Base-by-base conservation (phyloP, 192 early-diverging fungal species). In the Backusella westeae region DNA sequence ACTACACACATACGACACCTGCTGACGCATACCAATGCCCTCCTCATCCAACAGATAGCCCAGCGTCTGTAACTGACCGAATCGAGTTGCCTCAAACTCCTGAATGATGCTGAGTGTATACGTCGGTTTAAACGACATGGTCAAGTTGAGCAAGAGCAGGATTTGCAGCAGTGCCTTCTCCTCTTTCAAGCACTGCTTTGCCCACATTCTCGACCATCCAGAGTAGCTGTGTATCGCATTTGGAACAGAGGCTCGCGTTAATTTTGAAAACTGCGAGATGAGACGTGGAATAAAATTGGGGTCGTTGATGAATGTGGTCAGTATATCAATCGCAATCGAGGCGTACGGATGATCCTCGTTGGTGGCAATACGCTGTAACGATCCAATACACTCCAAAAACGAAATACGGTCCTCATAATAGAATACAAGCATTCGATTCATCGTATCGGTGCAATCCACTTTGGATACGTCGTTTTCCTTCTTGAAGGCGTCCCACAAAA, bases 141-240 rank as follows among this genome's bases (percentile, higher is more conserved):
- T 41, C 23, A 71, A 52, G 34, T 77, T 56, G n/a, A 71, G 67
- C 17, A 87, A 66, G 34, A 85, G 79, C 36, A 83, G 38, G 10
- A 81, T 76, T 49, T 87, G 82, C 21, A 87, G 39, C 5, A 87
- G 52, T 0, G 78, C 77, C 15, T 77, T 78, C 41, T 87, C 82
- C 49, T 87, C 86, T 21, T 76, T 80, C 32, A 87, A 42, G 0
- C 73, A 75, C 23, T 87, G 86, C 6, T 77, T 76, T 34, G 84
- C 83, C 82, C 82, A 85, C 15, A 80, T 68, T 1, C 71, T 72
- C 15, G 80, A 23, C 32, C 76, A 76, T 0, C 71, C 72, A 14
- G 80, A 4, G 6, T 76, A 74, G 9, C 71, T 35, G 1, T 69
- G 39, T n/a, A 83, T 82, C 34, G 71, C 76, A 1, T 77, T 75